Evolutionary conservation across 78 protist genomes (phyloP).

Genomic region (Isochrysis galbana): DNA sequence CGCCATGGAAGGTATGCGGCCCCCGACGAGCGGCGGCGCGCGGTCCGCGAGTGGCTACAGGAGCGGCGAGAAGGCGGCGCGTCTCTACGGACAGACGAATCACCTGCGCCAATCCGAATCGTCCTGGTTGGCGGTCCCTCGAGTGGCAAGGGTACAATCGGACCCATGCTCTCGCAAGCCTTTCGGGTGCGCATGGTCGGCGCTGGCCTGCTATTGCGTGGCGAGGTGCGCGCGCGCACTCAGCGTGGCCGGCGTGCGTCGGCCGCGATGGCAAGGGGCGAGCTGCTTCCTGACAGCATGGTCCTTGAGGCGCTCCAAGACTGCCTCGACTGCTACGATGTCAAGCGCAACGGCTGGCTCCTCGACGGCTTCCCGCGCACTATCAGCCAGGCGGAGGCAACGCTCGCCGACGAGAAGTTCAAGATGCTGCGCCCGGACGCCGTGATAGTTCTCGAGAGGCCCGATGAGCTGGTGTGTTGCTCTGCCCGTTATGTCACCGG

Average conservation of each 20-base stretch:
- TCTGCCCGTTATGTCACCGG: too few relatives aligned
- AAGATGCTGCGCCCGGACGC: background rate
- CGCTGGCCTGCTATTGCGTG: conserved; percentile 1
- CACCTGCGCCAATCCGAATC: background rate
- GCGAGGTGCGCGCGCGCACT: conserved; percentile 7
- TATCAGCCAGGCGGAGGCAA: conserved; percentile 29
- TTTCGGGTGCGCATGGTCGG: background rate
- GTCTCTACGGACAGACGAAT: too few relatives aligned
- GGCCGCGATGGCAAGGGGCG: conserved; percentile 33
- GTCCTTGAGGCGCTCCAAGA: conserved; percentile 26
- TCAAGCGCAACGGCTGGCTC: conserved; percentile 49
- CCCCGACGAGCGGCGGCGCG: too few relatives aligned
- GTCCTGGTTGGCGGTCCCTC: background rate
- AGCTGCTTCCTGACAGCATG: conserved; percentile 59
- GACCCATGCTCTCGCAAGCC: conserved; percentile 5
- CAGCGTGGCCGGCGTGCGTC: conserved; percentile 26
- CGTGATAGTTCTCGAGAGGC: background rate
- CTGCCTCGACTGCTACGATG: background rate
- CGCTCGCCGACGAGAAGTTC: background rate
- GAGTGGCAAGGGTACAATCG: conserved; percentile 15
- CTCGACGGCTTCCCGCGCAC: conserved; percentile 76
- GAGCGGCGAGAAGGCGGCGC: too few relatives aligned
- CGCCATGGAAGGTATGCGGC: too few relatives aligned
- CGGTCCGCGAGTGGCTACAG: too few relatives aligned
- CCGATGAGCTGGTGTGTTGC: background rate